Conservation (phyloP, 129 eudicot species). For the Flaveria ramosissima region DNA sequence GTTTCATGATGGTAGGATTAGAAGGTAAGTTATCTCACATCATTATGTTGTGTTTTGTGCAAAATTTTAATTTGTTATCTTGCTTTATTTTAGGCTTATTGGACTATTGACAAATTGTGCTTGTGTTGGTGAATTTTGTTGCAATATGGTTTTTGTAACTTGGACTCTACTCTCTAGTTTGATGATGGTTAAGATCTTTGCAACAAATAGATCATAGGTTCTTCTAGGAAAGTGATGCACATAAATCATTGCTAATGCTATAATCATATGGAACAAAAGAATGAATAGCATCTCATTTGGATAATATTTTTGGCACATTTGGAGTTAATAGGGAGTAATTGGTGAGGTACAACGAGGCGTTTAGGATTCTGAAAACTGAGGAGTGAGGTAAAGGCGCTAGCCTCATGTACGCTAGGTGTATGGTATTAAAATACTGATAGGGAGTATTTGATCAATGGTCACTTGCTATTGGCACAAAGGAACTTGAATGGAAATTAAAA, state of each 20-base stretch:
- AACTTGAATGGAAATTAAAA: background rate
- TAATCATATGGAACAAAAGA: background rate
- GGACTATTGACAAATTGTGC: constrained; percentile 18
- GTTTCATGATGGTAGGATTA: constrained; percentile 69
- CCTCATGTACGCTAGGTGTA: background rate
- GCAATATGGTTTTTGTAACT: constrained; percentile 13
- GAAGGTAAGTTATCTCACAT: constrained; percentile 51
- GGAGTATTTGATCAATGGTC: background rate
- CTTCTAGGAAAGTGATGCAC: constrained; percentile 10
- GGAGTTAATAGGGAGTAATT: constrained; percentile 10
- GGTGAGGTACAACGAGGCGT: background rate
- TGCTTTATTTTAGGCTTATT: background rate
- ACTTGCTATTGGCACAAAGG: constrained; percentile 10
- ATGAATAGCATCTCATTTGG: background rate
- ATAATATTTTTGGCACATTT: constrained; percentile 3
- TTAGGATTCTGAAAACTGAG: background rate
- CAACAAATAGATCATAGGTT: background rate
- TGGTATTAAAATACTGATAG: background rate
- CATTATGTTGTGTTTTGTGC: constrained; percentile 10
- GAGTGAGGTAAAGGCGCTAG: background rate
- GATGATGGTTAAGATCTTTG: background rate
- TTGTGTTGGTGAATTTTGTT: constrained; percentile 5
- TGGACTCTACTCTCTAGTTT: background rate
- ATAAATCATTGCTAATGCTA: background rate
- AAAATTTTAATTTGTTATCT: background rate